Evolutionary conservation across 108 stramenopile species (phyloP).

Genomic region (Cyclotella baltica): DNA sequence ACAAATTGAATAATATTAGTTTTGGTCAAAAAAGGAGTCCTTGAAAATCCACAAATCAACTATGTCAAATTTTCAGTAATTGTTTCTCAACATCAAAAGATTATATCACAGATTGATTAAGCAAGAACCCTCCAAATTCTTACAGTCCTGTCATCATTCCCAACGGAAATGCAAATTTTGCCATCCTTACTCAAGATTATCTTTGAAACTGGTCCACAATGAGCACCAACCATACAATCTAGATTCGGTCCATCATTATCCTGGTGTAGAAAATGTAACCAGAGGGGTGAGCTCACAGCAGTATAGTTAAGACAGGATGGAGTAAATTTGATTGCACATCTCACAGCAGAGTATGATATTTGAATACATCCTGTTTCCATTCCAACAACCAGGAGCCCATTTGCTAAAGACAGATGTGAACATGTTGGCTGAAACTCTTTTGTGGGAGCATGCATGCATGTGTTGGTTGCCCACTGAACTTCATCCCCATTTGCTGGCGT

Average conservation of each 20-base stretch:
- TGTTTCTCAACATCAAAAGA: too few relatives aligned
- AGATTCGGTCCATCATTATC: not conserved
- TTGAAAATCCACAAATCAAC: too few relatives aligned
- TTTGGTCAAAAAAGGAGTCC: too few relatives aligned
- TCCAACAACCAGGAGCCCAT: not conserved
- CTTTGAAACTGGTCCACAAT: slow-evolving; percentile 18
- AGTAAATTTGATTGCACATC: not conserved
- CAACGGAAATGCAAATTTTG: not conserved
- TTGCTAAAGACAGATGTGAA: not conserved
- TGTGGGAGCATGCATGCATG: slow-evolving; percentile 2
- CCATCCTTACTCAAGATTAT: not conserved
- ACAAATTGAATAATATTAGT: too few relatives aligned
- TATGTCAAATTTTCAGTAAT: too few relatives aligned
- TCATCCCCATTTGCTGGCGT: not conserved
- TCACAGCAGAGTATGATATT: not conserved
- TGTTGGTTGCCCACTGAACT: slow-evolving; percentile 7
- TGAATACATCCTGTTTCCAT: not conserved
- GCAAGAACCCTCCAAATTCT: not conserved
- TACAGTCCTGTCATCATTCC: not conserved
- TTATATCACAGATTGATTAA: too few relatives aligned
- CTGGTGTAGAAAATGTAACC: not conserved
- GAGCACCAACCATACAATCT: not conserved
- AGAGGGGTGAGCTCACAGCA: not conserved
- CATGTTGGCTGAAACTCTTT: slow-evolving; percentile 1
- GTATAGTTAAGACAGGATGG: not conserved